A percentile compares a stretch with the other conserved stretches of the same genome.
Evolutionary conservation across 176 grass and related monocot genomes (phyloP).

Genomic region (Typha latifolia): DNA sequence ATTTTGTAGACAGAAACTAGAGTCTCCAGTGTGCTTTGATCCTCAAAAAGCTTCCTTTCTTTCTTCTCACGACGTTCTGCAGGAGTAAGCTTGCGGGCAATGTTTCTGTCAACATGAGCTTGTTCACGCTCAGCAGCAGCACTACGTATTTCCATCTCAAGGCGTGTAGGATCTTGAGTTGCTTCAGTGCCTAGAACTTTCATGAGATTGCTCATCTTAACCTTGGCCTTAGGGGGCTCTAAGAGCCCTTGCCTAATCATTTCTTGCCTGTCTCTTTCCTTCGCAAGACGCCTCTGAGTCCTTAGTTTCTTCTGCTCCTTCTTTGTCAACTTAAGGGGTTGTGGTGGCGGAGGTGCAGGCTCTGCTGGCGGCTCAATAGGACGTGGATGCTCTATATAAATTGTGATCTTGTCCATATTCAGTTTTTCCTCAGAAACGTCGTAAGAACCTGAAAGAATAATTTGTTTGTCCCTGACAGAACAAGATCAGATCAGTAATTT

Average conservation of each 20-base stretch:
- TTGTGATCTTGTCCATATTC: slow-evolving; percentile 81
- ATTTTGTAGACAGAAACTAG: slow-evolving; percentile 87
- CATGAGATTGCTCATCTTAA: slow-evolving; percentile 99
- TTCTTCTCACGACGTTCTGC: slow-evolving; percentile 82
- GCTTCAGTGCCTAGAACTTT: slow-evolving; percentile 89
- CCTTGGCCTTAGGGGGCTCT: slow-evolving; percentile 92
- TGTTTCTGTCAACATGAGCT: slow-evolving; percentile 88
- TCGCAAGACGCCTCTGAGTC: slow-evolving; percentile 89
- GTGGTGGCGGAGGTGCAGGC: slow-evolving; percentile 68
- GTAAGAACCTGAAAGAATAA: slow-evolving; percentile 45
- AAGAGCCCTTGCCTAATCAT: slow-evolving; percentile 98
- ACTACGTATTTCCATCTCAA: slow-evolving; percentile 87
- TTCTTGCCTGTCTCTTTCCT: slow-evolving; percentile 97
- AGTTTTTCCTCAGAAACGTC: slow-evolving; percentile 50
- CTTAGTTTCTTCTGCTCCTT: slow-evolving; percentile 98
- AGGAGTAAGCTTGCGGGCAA: slow-evolving; percentile 83
- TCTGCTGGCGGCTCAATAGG: slow-evolving; percentile 88
- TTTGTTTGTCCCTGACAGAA: slow-evolving; percentile 66
- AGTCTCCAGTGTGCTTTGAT: slow-evolving; percentile 54
- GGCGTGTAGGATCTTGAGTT: slow-evolving; percentile 81
- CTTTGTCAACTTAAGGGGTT: slow-evolving; percentile 88
- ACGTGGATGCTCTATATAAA: slow-evolving; percentile 82
- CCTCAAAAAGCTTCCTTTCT: slow-evolving; percentile 83
- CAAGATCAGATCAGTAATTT: slow-evolving; percentile 11
- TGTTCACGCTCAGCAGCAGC: slow-evolving; percentile 94